Evolutionary conservation across 768 basidiomycete species (phyloP), one percentile per base, ranked within the genome.

Genomic region (Amanita exitialis): DNA sequence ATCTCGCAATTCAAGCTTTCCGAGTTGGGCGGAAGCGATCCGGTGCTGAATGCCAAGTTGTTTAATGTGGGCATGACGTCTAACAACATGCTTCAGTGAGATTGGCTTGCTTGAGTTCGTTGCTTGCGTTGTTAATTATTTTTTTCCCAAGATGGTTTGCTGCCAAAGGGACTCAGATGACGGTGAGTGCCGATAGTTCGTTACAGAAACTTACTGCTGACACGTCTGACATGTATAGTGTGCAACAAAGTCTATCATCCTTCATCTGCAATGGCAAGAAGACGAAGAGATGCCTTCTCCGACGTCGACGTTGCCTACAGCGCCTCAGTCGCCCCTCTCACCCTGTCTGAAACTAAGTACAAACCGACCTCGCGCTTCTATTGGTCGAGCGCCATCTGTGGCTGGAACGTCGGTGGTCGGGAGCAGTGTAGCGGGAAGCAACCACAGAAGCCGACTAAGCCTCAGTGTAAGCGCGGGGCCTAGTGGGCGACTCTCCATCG

Each of bases 151-250:
- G 81, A 58, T 92, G 90, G 90, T 92, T 93, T 62, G 90, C 90
- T 5, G 89, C 90, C 1, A 89, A 91, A 57, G 90, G 90, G 0
- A 78, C 81, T 4, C 87, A 89, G 61, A 92, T 93, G 84, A 93
- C 91, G 25, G 90, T 90, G 61, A 36, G 80, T 67, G 45, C 43
- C 3, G 37, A 8, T n/a, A 13, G n/a, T 28, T 18, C 23, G 23
- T 44, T 3, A 28, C 7, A 23, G 18, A 4, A 15, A 27, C 37
- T 55, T 4, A 39, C 1, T 34, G n/a, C 13, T 25, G 20, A 12
- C 1, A 13, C 41, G 30, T 45, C 13, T 25, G 20, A 12, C 1
- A 13, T 43, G 30, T 45, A 4, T 47, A 90, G 90, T 92, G 90
- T 58, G 90, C 90, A 1, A 92, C 90, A 0, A 92, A 92, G 65